Evolutionary conservation across 2,329 filamentous ascomycete genomes (phyloP), one percentile per base, ranked within the genome.

Genomic region (Sclerotinia borealis): DNA sequence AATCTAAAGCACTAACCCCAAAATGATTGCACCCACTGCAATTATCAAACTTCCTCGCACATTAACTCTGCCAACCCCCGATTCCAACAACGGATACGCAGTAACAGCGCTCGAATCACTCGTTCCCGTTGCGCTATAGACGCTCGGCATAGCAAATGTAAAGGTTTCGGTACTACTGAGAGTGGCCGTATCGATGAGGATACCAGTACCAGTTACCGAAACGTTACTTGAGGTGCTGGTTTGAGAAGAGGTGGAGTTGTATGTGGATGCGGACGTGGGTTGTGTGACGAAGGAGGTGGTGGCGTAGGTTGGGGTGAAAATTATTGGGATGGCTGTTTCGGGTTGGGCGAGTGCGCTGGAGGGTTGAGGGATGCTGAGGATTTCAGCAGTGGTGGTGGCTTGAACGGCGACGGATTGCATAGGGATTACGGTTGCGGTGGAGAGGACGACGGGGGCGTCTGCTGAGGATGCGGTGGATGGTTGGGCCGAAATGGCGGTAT

Each of bases 131-230:
- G 60, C 41, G 22, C 34, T 62, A 27, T 62, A 62, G 22, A 25
- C 43, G 31, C 41, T 48, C 3, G 60, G 60, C 19, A 58, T n/a
- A 6, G 60, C 51, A 29, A 58, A 62, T 36, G 43, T 62, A n/a
- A 58, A 62, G 15, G 43, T 62, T 39, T 48, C 43, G 31, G 25
- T 58, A 3, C 13, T 29, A 10, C 31, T 34, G 9, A 34, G 27
- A 9, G 54, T 56, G 25, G 54, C 27, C 2, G 51, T 62, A 11
- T 58, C 60, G 41, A 55, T 55, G 19, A 58, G 31, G 31, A 62
- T 56, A 29, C 34, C 34, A 19, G 50, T 48, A 15, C 31, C 51
- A n/a, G 34, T 56, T n/a, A 45, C 17, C 8, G 51, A 48, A 15
- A n/a, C 13, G 34, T 27, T 29, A 22, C 31, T 47, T 8, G 59